Percentiles rank a stretch among this genome's conserved stretches.
phyloP scores from a whole-genome alignment of 1,284 basidiomycete species.

The Sanghuangporus baumii region DNA sequence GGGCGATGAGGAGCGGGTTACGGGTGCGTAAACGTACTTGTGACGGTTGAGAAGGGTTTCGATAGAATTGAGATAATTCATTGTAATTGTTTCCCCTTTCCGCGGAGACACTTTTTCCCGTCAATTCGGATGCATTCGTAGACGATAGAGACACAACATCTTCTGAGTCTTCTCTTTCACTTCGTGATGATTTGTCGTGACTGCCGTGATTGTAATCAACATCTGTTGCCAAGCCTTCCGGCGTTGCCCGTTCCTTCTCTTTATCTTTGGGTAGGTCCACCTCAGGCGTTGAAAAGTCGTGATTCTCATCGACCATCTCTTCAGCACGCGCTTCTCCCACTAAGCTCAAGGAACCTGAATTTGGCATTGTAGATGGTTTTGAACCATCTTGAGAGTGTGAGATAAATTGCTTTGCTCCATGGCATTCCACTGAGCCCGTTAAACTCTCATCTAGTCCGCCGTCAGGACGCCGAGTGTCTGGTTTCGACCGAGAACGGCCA shows the following conservation, averaged over 20 bases:
- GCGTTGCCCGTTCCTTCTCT: background rate
- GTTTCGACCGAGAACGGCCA: slow-evolving; percentile 3
- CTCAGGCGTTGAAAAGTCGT: background rate
- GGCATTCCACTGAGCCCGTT: background rate
- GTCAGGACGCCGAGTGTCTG: background rate
- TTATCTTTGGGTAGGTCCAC: background rate
- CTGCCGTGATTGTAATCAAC: background rate
- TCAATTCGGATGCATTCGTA: background rate
- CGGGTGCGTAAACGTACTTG: slow-evolving; percentile 5
- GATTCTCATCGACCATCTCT: background rate
- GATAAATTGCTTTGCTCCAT: background rate
- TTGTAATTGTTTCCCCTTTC: background rate
- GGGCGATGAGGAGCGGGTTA: slow-evolving; percentile 10
- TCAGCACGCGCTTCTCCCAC: background rate
- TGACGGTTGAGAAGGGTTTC: background rate
- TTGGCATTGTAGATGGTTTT: background rate
- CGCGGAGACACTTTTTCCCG: background rate
- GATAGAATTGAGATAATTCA: background rate
- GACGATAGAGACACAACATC: background rate
- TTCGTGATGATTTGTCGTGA: background rate
- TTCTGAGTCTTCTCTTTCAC: background rate
- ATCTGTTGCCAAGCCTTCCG: background rate
- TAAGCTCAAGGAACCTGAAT: background rate
- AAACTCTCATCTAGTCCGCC: background rate
- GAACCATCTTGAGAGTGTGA: background rate